Base-by-base conservation (phyloP, 2,329 filamentous ascomycete genomes). In the Aspergillus proliferans region DNA sequence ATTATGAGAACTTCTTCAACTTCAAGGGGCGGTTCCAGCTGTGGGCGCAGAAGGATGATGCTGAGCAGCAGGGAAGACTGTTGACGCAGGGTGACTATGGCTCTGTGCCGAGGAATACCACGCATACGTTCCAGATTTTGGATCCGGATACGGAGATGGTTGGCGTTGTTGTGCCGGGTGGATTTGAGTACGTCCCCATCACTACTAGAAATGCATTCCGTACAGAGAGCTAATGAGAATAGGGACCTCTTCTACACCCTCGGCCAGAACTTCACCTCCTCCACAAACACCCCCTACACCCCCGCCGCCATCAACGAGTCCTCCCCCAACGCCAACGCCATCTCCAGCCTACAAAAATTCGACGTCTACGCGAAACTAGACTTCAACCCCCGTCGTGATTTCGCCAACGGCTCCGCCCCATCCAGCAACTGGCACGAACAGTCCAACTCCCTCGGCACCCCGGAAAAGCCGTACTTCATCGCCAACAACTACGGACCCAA, bases 1-100 rank as follows among this genome's bases (percentile, higher is more conserved):
- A 74, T 50, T 75, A 75, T 48, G 73, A 76, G 58, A 76, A 74
- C 61, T 76, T 76, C 58, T 76, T 71, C 63, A 67, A 65, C 46
- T 62, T 69, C 50, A 71, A 71, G 56, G 73, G 74, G 14, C 67
- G 70, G 7, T 69, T 72, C 52, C 71, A 76, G 52, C 67, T 76
- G 9, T 77, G 73, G 75, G 65, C 72, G 2, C 57, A 66, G 42
- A 65, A 68, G 34, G 57, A 58, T 21, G 57, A 61, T 7, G 51
- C 52, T 4, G 61, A 67, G 41, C 62, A 70, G 47, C 65, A 65
- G 38, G 65, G 65, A 5, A 66, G 73, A 15, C 53, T 76, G 2
- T 57, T 78, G n/a, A 67, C 63, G 0, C 62, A 64, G 7, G 73
- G 74, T 1, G 75, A 77, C 52, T 76, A 73, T 50, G 74, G 73